Conservation (phyloP, 1,284 basidiomycete genomes). For the Moesziomyces parantarcticus region DNA sequence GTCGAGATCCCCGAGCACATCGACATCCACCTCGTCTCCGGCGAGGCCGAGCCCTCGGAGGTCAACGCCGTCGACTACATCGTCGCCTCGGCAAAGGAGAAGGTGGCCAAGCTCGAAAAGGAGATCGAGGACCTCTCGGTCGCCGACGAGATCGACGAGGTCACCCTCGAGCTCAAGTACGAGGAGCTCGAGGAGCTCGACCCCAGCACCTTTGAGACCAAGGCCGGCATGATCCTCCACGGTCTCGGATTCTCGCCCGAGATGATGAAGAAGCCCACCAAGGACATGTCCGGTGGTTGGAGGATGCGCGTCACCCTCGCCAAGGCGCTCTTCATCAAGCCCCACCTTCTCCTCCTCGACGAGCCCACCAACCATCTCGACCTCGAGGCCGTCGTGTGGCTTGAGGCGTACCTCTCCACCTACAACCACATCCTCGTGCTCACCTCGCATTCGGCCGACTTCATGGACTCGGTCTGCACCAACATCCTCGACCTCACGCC, state of each 20-base stretch:
- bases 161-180: constrained; percentile 86
- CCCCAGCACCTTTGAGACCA: constrained; percentile 92
- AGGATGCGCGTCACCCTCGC: constrained; percentile 98
- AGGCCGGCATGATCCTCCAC: constrained; percentile 93
- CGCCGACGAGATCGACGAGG: constrained; percentile 88
- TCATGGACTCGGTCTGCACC: constrained; percentile 87
- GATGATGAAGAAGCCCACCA: constrained; percentile 97
- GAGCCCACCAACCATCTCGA: constrained; percentile 82
- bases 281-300: constrained; percentile 99
- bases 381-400: constrained; percentile 96
- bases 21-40: constrained; percentile 95
- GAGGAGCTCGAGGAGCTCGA: constrained; percentile 98
- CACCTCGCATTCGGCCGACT: constrained; percentile 96
- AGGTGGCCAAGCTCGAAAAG: constrained; percentile 94
- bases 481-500: constrained; percentile 96
- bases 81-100: constrained; percentile 88
- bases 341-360: constrained; percentile 90
- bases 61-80: constrained; percentile 97
- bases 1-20: constrained; percentile 94
- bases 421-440: constrained; percentile 96
- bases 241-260: constrained; percentile 90
- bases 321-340: constrained; percentile 94
- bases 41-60: constrained; percentile 96
- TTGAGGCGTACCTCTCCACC: constrained; percentile 95
- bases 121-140: constrained; percentile 92